Conservation (phyloP, 352 stramenopile species). For the Phytophthora capsici region DNA sequence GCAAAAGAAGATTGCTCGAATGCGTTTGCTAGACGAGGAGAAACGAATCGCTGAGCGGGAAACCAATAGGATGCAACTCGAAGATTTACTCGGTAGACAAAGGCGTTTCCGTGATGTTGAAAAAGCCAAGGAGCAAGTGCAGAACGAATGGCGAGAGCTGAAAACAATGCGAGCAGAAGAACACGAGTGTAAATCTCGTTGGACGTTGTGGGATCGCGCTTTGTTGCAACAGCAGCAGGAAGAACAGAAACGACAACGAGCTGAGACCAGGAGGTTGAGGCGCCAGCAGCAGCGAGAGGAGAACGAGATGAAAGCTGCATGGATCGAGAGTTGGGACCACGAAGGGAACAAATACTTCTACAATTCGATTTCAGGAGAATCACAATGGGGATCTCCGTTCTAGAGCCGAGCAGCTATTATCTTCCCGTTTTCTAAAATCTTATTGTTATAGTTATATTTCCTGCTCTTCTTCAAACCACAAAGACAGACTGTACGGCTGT, state of each 20-base stretch:
- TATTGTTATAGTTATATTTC: too few relatives aligned
- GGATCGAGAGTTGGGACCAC: conserved; percentile 57
- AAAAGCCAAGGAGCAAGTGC: conserved; percentile 29
- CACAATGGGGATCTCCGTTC: conserved; percentile 59
- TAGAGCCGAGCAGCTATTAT: neutral
- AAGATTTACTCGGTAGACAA: conserved; percentile 61
- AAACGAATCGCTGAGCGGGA: conserved; percentile 40
- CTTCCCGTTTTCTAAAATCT: too few relatives aligned
- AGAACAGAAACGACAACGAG: conserved; percentile 41
- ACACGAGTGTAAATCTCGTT: conserved; percentile 37
- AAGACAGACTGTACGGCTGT: too few relatives aligned
- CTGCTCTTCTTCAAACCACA: too few relatives aligned
- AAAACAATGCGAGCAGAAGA: conserved; percentile 62
- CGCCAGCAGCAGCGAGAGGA: conserved; percentile 45
- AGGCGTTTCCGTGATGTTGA: conserved; percentile 46
- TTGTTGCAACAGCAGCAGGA: conserved; percentile 31
- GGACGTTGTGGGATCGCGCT: conserved; percentile 40
- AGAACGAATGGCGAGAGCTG: conserved; percentile 47
- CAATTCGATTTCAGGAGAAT: conserved; percentile 56
- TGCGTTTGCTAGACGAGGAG: conserved; percentile 52
- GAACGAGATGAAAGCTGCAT: conserved; percentile 39
- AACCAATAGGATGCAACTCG: conserved; percentile 42
- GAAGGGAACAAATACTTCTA: conserved; percentile 69
- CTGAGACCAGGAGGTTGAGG: conserved; percentile 39
- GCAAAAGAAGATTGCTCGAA: conserved; percentile 50